Evolutionary conservation across 75 land plant species (phyloP), one percentile per base, ranked within the genome.

Genomic region (Pinus albicaulis): DNA sequence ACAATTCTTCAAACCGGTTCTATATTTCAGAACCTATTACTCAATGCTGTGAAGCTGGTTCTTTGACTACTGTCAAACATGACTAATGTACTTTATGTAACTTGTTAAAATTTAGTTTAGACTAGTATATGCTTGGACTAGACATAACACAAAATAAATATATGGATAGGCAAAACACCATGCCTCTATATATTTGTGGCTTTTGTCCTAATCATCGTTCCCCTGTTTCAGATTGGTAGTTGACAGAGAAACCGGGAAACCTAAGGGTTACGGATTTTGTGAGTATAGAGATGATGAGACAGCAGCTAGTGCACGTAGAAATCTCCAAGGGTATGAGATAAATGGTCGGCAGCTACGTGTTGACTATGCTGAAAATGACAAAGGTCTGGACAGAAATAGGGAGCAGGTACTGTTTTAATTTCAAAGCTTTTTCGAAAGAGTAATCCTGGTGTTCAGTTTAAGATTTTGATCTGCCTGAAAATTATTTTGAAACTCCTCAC

Each of bases 281-380:
- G 99, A 97, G 87, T 97, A 96, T 61, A 94, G 94, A 78, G 99
- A 97, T 74, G 99, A 97, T 79, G 99, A 97, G 83, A 97, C 99
- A 59, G 99, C 99, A 48, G 60, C 92, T 34, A 97, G 99, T 89
- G 99, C 99, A 74, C 91, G 95, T 16, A 86, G 99, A 26, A 97
- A 97, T 76, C 92, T 97, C 26, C 94, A 90, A 55, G 99, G 99
- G 10, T 97, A 97, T 82, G 98, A 97, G 77, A 86, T 97, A 22
- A 97, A 97, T 82, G 99, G 99, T 10, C 88, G 99, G 59, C 99
- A 94, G 74, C 82, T 97, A 62, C 89, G 99, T 24, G 99, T 97
- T 77, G 99, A 97, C 76, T 94, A 95, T 85, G 99, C 99, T 68
- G 99, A 94, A 85, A 97, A 97, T 84, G 98, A 92, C 75, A 97